Evolutionary conservation across 495 filamentous ascomycete species (phyloP).

Genomic region (Endocarpon pusillum): DNA sequence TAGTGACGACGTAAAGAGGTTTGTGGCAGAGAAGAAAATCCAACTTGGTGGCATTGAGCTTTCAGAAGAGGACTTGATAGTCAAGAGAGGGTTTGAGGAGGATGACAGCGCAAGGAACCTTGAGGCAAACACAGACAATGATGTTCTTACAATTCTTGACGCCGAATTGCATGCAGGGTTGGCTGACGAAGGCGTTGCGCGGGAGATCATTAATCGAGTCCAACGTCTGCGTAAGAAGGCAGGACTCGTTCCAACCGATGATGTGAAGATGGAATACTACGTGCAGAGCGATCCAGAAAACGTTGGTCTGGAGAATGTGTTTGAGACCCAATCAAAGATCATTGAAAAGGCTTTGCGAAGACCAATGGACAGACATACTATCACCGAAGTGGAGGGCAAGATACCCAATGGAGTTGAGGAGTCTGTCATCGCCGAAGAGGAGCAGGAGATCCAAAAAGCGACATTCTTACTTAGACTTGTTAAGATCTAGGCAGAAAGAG

Average conservation of each 20-base stretch:
- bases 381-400: conserved; percentile 46
- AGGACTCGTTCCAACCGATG: conserved; percentile 62
- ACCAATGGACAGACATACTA: conserved; percentile 56
- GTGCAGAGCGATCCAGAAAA: conserved; percentile 61
- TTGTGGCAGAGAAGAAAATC: conserved; percentile 51
- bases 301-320: conserved; percentile 55
- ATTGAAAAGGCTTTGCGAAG: conserved; percentile 71
- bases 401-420: conserved; percentile 34
- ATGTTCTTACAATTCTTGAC: conserved; percentile 73
- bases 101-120: conserved; percentile 43
- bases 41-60: conserved; percentile 71
- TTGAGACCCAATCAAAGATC: conserved; percentile 43
- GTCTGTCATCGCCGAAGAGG: conserved; percentile 63
- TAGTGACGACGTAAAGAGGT: conserved; percentile 61
- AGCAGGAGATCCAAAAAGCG: conserved; percentile 77
- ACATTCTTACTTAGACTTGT: conserved; percentile 71
- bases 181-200: conserved; percentile 54
- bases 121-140: conserved; percentile 71
- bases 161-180: conserved; percentile 54
- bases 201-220: conserved; percentile 72
- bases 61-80: conserved; percentile 62
- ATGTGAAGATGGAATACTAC: conserved; percentile 70
- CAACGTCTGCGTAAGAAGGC: conserved; percentile 72
- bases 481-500: conserved; percentile 41
- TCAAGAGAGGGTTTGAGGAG: conserved; percentile 61